These are phyloP conservation scores for Teratosphaeria gauchensis DNA, from an alignment of 2,329 filamentous ascomycete genomes.

Conservation along the genomic window DNA sequence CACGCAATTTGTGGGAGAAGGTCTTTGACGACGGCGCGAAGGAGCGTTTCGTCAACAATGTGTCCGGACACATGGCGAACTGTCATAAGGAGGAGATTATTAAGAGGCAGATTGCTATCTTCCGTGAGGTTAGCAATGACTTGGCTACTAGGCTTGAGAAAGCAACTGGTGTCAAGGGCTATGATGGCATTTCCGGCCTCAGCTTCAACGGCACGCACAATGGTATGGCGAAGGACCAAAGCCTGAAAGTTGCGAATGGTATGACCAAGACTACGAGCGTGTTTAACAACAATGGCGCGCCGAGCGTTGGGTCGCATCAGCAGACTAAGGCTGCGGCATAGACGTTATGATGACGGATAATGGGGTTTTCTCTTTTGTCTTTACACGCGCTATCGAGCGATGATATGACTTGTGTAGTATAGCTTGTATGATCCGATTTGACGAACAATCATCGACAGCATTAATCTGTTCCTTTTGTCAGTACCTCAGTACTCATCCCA, in stretches of 20 bases:
- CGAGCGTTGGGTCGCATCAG: constrained; percentile 33
- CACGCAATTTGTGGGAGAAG: constrained; percentile 50
- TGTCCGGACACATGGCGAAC: constrained; percentile 51
- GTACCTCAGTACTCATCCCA: too few relatives aligned
- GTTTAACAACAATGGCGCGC: constrained; percentile 40
- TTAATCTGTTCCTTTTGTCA: too few relatives aligned
- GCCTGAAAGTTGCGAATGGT: constrained; percentile 43
- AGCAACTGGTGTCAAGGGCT: constrained; percentile 52
- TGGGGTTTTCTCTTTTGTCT: not conserved
- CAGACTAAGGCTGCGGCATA: not conserved
- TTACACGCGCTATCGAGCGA: not conserved
- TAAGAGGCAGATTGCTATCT: constrained; percentile 56
- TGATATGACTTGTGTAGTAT: not conserved
- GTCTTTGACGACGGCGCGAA: constrained; percentile 51
- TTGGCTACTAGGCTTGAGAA: constrained; percentile 51
- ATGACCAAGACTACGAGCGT: constrained; percentile 23
- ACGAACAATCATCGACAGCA: too few relatives aligned
- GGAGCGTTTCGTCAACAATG: constrained; percentile 50
- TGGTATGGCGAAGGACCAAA: constrained; percentile 44
- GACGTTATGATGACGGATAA: not conserved
- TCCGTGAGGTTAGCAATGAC: constrained; percentile 52
- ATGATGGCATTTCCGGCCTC: constrained; percentile 46
- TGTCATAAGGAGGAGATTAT: constrained; percentile 51
- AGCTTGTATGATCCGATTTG: not conserved
- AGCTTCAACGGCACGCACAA: constrained; percentile 54